Evolutionary conservation across 2,329 filamentous ascomycete genomes (phyloP).

Genomic region (Penicillium nordicum): DNA sequence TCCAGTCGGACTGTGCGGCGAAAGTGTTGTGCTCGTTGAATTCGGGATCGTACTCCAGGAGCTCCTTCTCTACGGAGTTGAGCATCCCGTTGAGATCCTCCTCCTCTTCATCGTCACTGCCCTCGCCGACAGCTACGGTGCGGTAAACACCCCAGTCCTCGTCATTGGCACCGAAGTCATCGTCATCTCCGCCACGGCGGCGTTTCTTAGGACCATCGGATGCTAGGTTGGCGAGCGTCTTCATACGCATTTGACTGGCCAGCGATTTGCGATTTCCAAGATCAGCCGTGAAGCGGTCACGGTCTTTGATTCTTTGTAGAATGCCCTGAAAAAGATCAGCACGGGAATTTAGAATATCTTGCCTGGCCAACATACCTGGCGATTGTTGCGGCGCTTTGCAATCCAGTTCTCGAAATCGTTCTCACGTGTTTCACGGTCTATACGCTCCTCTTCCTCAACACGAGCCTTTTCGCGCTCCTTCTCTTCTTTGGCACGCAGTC

Average conservation of each 20-base stretch:
- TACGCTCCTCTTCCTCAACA: slow-evolving; percentile 73
- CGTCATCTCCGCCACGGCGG: slow-evolving; percentile 84
- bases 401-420: slow-evolving; percentile 86
- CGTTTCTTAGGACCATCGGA: slow-evolving; percentile 84
- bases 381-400: slow-evolving; percentile 71
- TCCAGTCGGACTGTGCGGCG: slow-evolving; percentile 93
- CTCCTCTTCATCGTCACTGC: slow-evolving; percentile 83
- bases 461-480: slow-evolving; percentile 91
- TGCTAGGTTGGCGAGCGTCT: slow-evolving; percentile 91
- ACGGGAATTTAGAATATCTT: background rate
- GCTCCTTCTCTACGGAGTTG: slow-evolving; percentile 74
- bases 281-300: slow-evolving; percentile 88
- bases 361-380: slow-evolving; percentile 44
- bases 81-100: slow-evolving; percentile 77
- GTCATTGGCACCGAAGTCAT: slow-evolving; percentile 94
- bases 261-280: slow-evolving; percentile 95
- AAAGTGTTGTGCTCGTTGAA: slow-evolving; percentile 92
- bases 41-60: slow-evolving; percentile 78
- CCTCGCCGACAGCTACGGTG: slow-evolving; percentile 76
- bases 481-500: slow-evolving; percentile 89
- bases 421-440: slow-evolving; percentile 78
- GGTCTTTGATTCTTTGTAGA: slow-evolving; percentile 82
- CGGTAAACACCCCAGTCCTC: slow-evolving; percentile 98
- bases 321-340: slow-evolving; percentile 52
- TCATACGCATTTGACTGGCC: slow-evolving; percentile 96